Conservation (phyloP, 2,329 filamentous ascomycete species). For the Pyrenochaeta sp. region DNA sequence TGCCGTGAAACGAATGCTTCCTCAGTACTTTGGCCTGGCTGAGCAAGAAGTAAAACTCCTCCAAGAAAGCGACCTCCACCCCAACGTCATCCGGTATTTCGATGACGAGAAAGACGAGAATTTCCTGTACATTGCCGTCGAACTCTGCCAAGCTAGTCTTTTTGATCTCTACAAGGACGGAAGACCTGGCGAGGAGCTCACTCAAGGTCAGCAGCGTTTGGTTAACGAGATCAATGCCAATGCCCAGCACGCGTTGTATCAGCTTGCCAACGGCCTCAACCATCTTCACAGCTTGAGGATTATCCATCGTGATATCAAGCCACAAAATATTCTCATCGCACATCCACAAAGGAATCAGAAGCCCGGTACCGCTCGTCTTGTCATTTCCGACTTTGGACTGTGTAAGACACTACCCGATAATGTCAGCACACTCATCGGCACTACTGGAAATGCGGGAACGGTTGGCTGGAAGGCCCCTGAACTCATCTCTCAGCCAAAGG, state of each 20-base stretch:
- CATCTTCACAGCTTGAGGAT: conserved; percentile 92
- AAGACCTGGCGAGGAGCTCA: conserved; percentile 54
- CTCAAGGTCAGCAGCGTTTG: conserved; percentile 70
- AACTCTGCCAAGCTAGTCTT: conserved; percentile 91
- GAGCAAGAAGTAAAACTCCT: conserved; percentile 91
- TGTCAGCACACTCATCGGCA: conserved; percentile 92
- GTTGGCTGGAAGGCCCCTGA: conserved; percentile 97
- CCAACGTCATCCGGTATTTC: conserved; percentile 96
- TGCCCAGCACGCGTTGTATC: conserved; percentile 79
- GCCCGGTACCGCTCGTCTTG: conserved; percentile 76
- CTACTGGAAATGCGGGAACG: conserved; percentile 92
- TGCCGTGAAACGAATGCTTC: conserved; percentile 95
- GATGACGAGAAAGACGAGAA: conserved; percentile 87
- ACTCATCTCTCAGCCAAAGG: conserved; percentile 70
- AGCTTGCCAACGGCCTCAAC: conserved; percentile 87
- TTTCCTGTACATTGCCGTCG: conserved; percentile 95
- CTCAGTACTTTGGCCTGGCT: conserved; percentile 94
- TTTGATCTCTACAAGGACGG: conserved; percentile 85
- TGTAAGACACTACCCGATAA: conserved; percentile 97
- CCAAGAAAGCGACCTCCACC: conserved; percentile 92
- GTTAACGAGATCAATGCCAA: conserved; percentile 77
- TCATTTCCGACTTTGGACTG: conserved; percentile 96
- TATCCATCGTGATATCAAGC: conserved; percentile 96
- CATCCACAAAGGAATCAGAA: conserved; percentile 72
- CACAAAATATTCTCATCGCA: conserved; percentile 92